Evolutionary conservation across 2,329 filamentous ascomycete genomes (phyloP), one percentile per base, ranked within the genome.

Genomic region (Arthroderma sp.): DNA sequence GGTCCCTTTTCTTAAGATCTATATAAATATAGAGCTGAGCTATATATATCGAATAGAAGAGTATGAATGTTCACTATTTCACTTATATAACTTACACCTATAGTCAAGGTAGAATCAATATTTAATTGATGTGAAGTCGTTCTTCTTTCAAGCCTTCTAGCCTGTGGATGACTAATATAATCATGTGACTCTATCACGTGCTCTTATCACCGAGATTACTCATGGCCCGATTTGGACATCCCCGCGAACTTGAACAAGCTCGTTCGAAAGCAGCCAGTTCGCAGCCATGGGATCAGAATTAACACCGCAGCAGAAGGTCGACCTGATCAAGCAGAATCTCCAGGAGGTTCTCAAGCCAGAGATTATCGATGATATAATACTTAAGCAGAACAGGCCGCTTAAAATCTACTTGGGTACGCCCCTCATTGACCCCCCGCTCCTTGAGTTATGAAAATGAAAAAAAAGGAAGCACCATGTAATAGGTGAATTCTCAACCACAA

Each of bases 311-410:
- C 82, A 88, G 72, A 84, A 84, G 70, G 77, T 91, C 65, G 79
- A 79, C 57, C 79, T 95, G 67, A 93, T 95, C 76, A 84, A 81
- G 63, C 81, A 84, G 70, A 91, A 93, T 71, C 77, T 94, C 58
- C 82, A 86, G 63, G 90, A 95, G 77, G 79, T 89, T 49, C 80
- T 95, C 60, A 90, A 91, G 68, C 83, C 83, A 23, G 88, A 93
- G 68, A 88, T 94, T 61, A 86, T 94, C 68, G 81, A 90, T 69
- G 78, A 82, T 66, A 74, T 82, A 52, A 79, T 91, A 61, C 72
- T 86, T 62, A 81, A 82, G 60, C 79, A 87, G 68, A 84, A 87
- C 55, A 79, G 84, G 43, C 80, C 83, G 56, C 79, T 87, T 54
- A 85, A 83, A 70, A 82, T 94, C 70, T 94, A 94, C 81, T 93